Evolutionary conservation across 495 filamentous ascomycete genomes (phyloP).

Genomic region (Astrothelium macrocarpum): DNA sequence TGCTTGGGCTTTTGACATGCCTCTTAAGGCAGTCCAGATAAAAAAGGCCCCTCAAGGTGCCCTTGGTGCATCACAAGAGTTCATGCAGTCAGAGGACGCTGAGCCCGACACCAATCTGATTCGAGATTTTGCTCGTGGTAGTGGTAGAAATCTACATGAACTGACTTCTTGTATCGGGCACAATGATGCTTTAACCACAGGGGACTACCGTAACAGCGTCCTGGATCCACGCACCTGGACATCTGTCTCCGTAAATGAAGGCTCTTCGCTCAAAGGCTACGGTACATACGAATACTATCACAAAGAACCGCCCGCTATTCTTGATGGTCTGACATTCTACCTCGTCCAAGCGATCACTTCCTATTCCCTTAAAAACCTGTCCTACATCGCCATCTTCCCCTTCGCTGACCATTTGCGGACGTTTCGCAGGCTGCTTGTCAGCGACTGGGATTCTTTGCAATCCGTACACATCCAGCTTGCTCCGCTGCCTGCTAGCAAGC

Average conservation of each 20-base stretch:
- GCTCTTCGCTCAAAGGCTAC: slow-evolving; percentile 21
- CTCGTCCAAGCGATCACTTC: neutral
- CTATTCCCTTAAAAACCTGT: slow-evolving; percentile 8
- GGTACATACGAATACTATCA: slow-evolving; percentile 24
- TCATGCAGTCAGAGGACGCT: neutral
- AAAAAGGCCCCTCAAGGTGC: neutral
- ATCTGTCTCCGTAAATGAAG: slow-evolving; percentile 19
- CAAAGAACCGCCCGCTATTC: slow-evolving; percentile 17
- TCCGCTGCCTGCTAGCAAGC: slow-evolving; percentile 11
- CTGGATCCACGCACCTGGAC: slow-evolving; percentile 15
- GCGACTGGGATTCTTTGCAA: neutral
- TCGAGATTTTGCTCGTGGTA: too few species aligned
- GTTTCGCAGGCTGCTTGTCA: slow-evolving; percentile 8
- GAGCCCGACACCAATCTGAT: too few species aligned
- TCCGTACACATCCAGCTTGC: slow-evolving; percentile 20
- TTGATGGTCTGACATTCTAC: neutral
- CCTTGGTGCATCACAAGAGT: neutral
- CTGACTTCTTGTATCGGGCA: too few species aligned
- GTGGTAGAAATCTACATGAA: too few species aligned
- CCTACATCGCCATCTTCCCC: slow-evolving; percentile 25
- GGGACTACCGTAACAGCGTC: slow-evolving; percentile 10
- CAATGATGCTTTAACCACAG: neutral
- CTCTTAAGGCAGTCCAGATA: slow-evolving; percentile 13
- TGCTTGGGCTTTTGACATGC: slow-evolving; percentile 26
- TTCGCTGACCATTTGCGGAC: slow-evolving; percentile 11